Conservation (phyloP, 805 yeast genomes). For the Kluyveromyces starmeri region DNA sequence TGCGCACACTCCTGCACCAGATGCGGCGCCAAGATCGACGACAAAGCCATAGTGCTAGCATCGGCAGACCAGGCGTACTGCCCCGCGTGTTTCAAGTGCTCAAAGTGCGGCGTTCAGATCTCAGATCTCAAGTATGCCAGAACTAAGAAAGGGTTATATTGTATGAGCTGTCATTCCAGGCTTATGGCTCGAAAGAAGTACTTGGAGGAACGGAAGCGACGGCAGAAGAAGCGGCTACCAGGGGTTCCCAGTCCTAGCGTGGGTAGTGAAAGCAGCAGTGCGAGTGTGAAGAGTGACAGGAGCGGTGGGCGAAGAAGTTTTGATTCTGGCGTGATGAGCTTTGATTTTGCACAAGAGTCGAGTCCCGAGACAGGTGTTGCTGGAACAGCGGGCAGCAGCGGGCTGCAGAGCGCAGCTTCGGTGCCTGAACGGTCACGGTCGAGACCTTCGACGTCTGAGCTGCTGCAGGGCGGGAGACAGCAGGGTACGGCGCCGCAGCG, state of each 20-base stretch:
- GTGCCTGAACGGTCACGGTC: not conserved
- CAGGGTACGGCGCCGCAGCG: not conserved
- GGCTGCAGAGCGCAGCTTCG: no score
- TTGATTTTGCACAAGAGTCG: no score
- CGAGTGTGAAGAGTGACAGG: no score
- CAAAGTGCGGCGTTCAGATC: slow-evolving; percentile 76
- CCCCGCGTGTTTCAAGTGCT: slow-evolving; percentile 79
- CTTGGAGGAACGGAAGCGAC: slow-evolving; percentile 25
- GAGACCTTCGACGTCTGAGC: not conserved
- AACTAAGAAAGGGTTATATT: slow-evolving; percentile 85
- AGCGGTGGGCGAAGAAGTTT: no score
- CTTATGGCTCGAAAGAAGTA: slow-evolving; percentile 66
- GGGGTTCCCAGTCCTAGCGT: slow-evolving; percentile 5
- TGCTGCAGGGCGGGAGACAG: not conserved
- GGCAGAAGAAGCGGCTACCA: slow-evolving; percentile 21
- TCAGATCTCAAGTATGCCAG: slow-evolving; percentile 87
- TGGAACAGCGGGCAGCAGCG: no score
- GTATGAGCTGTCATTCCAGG: slow-evolving; percentile 86
- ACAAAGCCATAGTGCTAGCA: slow-evolving; percentile 66
- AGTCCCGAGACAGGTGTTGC: no score
- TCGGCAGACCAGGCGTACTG: slow-evolving; percentile 96
- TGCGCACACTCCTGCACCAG: slow-evolving; percentile 87
- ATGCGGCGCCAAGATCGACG: slow-evolving; percentile 82
- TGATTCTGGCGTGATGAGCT: no score
- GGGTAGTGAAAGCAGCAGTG: no score